Evolutionary conservation across 768 basidiomycete species (phyloP), one percentile per base, ranked within the genome.

Genomic region (Lactarius akahatsu): DNA sequence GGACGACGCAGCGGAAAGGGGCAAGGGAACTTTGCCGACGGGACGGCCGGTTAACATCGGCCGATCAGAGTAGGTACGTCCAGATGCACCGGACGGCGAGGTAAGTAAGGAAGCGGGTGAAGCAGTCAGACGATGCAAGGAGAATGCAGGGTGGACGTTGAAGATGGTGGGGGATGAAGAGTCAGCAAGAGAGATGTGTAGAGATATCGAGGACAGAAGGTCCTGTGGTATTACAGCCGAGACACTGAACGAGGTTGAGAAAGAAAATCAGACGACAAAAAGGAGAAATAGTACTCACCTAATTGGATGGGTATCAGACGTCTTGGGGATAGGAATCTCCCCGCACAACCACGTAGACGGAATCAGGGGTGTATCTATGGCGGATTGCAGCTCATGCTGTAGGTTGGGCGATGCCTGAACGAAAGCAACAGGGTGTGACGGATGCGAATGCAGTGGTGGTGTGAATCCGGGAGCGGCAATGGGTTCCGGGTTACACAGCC

Each of bases 221-320:
- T 90, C 85, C 7, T 77, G 77, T 4, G 90, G 87, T 70, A 92
- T 79, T 34, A 92, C 66, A 78, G 59, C 78, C 0, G 90, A 90
- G 68, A 91, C 86, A 71, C 86, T 87, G 71, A 18, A 43, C 15
- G 26, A 7, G 16, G 45, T 84, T 87, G 69, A 38, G 30, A 47
- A 30, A 34, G 13, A 28, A 8, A 50, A 54, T 26, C 13, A 54
- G 45, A 34, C 10, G 34, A 28, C 2, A 4, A 20, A 30, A n/a
- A n/a, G n/a, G n/a, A n/a, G n/a, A n/a, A 23, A 15, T 26, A 11
- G 28, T 11, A 57, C 67, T 56, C 52, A 69, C 70, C 66, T 65
- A 32, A 70, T 64, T 18, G 70, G 70, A 61, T 70, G 70, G 58
- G 70, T 69, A 61, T 65, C 64, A 32, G 70, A 70, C 13, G 70